Evolutionary conservation across 139 green algal species (phyloP), one percentile per base, ranked within the genome.

Genomic region (Coelastrella sp.): DNA sequence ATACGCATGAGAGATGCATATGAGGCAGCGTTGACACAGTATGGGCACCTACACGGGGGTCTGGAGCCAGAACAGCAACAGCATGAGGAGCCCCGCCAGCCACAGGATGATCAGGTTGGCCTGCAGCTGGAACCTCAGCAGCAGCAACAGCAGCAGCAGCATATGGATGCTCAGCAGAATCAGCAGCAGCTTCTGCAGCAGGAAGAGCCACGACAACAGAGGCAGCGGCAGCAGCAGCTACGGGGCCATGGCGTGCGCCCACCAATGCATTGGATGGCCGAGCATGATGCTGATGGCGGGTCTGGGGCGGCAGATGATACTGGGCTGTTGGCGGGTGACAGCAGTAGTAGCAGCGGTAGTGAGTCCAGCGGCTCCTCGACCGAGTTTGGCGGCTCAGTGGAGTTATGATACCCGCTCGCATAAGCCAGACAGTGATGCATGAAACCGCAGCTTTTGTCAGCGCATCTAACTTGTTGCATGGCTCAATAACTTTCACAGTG

Each of bases 251-350:
- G 20, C 19, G 71, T 32, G 16, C n/a, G 20, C 14, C 17, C 7
- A 19, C 71, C 17, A 77, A 58, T 80, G 74, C 74, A 86, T 59
- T 86, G 80, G 80, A 86, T 86, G 80, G 80, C 80, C n/a, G 80
- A 86, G n/a, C 80, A 86, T 86, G 80, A 86, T 59, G 80, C 80
- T 74, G 80, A 86, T 86, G 80, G 60, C 20, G 80, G 7, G 6
- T 85, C 79, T 19, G 57, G 8, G 23, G 56, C 79, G 56, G 79
- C 79, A 73, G 79, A n/a, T 19, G 58, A 64, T 56, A 19, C 57
- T 22, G 56, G 5, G 22, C 5, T 17, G 22, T 6, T 22, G 17
- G 68, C 17, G 8, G 68, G 8, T 58, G 74, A 17, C 11, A 58
- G 74, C 7, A 80, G 74, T 14, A 58, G 22, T 16, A 77, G 17